Conservation (phyloP, 192 early-diverging fungal genomes). For the Lobosporangium transversale region DNA sequence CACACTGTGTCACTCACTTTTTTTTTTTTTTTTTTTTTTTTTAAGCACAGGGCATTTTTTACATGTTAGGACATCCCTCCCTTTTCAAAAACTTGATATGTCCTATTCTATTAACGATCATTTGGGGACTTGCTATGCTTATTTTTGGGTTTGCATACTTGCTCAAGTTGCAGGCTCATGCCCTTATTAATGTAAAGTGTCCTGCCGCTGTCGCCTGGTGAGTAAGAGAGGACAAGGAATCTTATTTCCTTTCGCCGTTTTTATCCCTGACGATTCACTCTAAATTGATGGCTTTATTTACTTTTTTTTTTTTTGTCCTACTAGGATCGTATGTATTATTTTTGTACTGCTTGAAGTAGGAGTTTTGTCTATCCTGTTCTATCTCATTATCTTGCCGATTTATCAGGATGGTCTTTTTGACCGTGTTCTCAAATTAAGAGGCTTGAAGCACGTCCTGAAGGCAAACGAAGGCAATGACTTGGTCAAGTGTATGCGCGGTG, state of each 20-base stretch:
- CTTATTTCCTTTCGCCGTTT: background rate
- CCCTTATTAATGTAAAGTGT: conserved; percentile 56
- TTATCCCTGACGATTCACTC: background rate
- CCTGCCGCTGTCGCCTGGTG: conserved; percentile 72
- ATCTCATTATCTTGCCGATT: conserved; percentile 65
- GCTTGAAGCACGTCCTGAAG: conserved; percentile 56
- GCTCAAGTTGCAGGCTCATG: conserved; percentile 68
- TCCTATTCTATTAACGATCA: conserved; percentile 59
- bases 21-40: background rate
- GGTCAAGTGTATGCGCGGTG: conserved; percentile 58
- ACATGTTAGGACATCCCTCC: conserved; percentile 56
- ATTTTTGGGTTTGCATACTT: conserved; percentile 66
- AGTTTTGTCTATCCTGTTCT: conserved; percentile 63
- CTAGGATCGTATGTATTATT: conserved; percentile 61
- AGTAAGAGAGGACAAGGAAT: background rate
- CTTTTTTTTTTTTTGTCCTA: background rate
- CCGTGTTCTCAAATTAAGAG: conserved; percentile 56
- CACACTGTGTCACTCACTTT: background rate
- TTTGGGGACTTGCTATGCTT: conserved; percentile 56
- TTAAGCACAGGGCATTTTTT: conserved; percentile 50
- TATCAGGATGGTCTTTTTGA: conserved; percentile 71
- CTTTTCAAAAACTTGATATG: conserved; percentile 57
- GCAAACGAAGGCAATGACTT: conserved; percentile 52
- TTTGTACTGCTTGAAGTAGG: conserved; percentile 67
- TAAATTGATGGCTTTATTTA: background rate